phyloP scores from a whole-genome alignment of 2,329 filamentous ascomycete species.

The Colletotrichum theobromicola region DNA sequence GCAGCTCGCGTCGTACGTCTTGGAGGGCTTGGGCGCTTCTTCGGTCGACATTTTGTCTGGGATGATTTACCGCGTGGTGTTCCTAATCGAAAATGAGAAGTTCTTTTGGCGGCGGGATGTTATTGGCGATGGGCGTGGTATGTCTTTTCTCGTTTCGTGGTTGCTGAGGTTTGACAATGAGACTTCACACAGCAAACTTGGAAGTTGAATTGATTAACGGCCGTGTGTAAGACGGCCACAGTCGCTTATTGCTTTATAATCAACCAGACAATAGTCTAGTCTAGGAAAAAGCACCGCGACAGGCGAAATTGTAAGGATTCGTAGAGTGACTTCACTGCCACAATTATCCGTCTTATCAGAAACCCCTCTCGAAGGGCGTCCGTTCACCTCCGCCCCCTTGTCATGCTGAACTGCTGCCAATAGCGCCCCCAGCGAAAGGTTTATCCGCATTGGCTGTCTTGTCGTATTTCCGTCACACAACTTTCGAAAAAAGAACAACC shows the following conservation, averaged over 20 bases:
- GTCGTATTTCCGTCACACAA: neutral
- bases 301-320: neutral
- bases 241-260: neutral
- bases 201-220: neutral
- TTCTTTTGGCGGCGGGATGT: neutral
- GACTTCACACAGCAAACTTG: neutral
- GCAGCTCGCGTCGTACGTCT: conserved; percentile 54
- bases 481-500: neutral
- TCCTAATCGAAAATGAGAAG: neutral
- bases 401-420: neutral
- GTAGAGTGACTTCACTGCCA: neutral
- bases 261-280: neutral
- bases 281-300: neutral
- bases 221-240: neutral
- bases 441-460: too few relatives aligned
- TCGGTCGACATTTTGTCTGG: conserved; percentile 17
- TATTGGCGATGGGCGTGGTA: neutral
- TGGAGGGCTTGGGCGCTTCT: conserved; percentile 26
- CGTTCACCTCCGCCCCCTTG: neutral
- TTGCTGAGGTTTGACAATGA: neutral
- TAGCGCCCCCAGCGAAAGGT: too few relatives aligned
- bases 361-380: neutral
- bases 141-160: too few relatives aligned
- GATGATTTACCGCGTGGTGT: too few relatives aligned
- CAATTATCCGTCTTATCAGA: neutral